Conservation (phyloP, 176 grass and related monocot species). For the Avena eriantha region DNA sequence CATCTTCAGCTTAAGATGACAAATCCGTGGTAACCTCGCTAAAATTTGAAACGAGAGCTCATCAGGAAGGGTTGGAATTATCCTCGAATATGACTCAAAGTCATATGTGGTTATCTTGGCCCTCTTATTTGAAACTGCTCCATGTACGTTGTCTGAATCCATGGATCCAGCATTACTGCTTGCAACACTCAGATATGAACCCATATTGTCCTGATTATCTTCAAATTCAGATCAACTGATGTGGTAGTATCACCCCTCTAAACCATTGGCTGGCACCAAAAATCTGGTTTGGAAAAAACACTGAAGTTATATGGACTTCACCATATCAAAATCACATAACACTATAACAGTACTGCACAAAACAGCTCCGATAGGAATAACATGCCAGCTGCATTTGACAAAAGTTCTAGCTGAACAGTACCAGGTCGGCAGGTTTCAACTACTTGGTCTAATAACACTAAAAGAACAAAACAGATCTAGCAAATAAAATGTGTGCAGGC, state of each 20-base stretch:
- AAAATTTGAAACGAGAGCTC: constrained; percentile 88
- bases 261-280: neutral
- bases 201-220: constrained; percentile 54
- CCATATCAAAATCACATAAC: neutral
- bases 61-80: constrained; percentile 77
- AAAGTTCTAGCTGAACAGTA: neutral
- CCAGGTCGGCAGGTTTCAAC: neutral
- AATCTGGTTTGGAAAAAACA: constrained; percentile 30
- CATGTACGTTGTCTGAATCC: constrained; percentile 30
- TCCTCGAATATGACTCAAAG: constrained; percentile 43
- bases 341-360: neutral
- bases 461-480: neutral
- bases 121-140: constrained; percentile 60
- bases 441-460: neutral
- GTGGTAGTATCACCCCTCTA: constrained; percentile 1
- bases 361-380: neutral
- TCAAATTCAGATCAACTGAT: neutral
- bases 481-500: neutral
- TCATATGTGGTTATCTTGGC: constrained; percentile 54
- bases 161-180: constrained; percentile 18
- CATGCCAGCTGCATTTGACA: neutral
- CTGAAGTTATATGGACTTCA: neutral
- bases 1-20: constrained; percentile 72
- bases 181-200: constrained; percentile 62
- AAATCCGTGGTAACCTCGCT: constrained; percentile 69